Evolutionary conservation across 495 filamentous ascomycete species (phyloP), one percentile per base, ranked within the genome.

Genomic region (Penicillium macrosclerotiorum): DNA sequence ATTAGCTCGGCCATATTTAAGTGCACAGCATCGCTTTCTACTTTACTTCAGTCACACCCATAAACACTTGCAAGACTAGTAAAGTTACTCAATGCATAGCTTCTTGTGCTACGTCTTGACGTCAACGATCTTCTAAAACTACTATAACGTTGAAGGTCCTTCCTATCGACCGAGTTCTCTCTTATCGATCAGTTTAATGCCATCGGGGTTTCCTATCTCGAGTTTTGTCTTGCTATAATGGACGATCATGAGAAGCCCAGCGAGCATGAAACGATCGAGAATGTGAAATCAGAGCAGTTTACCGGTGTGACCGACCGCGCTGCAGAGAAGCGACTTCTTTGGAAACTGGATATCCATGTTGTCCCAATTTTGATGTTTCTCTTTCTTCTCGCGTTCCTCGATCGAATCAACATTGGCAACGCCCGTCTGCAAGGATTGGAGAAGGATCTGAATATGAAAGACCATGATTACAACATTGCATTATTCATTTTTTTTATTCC

Each of bases 401-500:
- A 70, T 45, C 45, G 80, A 12, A 76, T 77, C 59, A 84, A 83
- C 49, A 81, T 84, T 37, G 78, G 80, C 43, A 84, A 86, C 62
- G 82, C 82, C 5, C 62, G 70, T 24, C 75, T 86, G 37, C 74
- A 82, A 51, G 81, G 82, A 7, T 65, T 87, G 19, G 71, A 76
- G 12, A 60, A 68, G 11, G 83, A 85, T 31, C 68, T 85, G n/a
- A 48, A 73, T 14, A 74, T 86, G 60, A 54, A 51, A 8, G 77
- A 75, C 8, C 69, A 76, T 44, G 66, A 77, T 60, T 83, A 74
- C 25, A 85, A 85, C 47, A 67, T 85, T 33, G 80, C 81, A 13
- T 69, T 85, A 1, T 76, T 80, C 37, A 71, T 84, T 11, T 85
- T 83, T 63, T 87, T 86, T 60, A 72, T 82, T 3, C 80, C 78